A percentile compares a stretch with the other conserved stretches of the same genome.
phyloP scores from a whole-genome alignment of 2,329 filamentous ascomycete species.

The Xylaria sp. region DNA sequence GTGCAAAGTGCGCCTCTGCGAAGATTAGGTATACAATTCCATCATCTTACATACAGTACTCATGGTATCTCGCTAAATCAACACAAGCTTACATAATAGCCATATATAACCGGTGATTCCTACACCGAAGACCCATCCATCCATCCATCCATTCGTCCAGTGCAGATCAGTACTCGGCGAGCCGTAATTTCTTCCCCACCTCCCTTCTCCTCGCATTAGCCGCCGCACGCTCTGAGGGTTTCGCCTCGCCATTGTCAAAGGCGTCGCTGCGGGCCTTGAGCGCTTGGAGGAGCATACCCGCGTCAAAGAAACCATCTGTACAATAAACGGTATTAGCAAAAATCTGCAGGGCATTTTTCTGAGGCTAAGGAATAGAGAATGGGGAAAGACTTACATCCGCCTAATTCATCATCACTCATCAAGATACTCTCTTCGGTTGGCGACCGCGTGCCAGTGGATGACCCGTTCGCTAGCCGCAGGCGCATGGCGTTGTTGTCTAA shows the following conservation, averaged over 20 bases:
- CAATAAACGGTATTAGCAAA: slow-evolving; percentile 1
- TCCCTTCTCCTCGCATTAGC: slow-evolving; percentile 70
- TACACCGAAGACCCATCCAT: neutral
- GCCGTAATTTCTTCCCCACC: slow-evolving; percentile 77
- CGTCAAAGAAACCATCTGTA: slow-evolving; percentile 95
- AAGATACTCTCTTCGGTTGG: slow-evolving; percentile 75
- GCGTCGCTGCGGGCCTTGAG: slow-evolving; percentile 76
- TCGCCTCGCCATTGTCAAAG: slow-evolving; percentile 61
- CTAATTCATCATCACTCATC: slow-evolving; percentile 85
- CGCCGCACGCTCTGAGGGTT: slow-evolving; percentile 68
- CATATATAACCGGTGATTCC: neutral
- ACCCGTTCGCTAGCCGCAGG: slow-evolving; percentile 51
- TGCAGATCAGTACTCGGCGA: slow-evolving; percentile 70
- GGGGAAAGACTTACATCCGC: slow-evolving; percentile 80
- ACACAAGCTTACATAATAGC: slow-evolving; percentile 16
- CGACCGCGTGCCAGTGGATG: slow-evolving; percentile 63
- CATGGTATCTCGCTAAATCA: slow-evolving; percentile 30
- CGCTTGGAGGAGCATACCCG: slow-evolving; percentile 90
- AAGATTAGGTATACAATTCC: slow-evolving; percentile 6
- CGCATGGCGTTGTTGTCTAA: slow-evolving; percentile 54
- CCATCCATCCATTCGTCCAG: neutral
- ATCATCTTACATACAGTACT: slow-evolving; percentile 8
- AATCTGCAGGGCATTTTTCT: neutral
- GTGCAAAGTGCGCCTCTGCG: neutral
- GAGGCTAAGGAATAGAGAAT: neutral